Evolutionary conservation across 2,329 filamentous ascomycete species (phyloP).

Genomic region (Phoma sp.): DNA sequence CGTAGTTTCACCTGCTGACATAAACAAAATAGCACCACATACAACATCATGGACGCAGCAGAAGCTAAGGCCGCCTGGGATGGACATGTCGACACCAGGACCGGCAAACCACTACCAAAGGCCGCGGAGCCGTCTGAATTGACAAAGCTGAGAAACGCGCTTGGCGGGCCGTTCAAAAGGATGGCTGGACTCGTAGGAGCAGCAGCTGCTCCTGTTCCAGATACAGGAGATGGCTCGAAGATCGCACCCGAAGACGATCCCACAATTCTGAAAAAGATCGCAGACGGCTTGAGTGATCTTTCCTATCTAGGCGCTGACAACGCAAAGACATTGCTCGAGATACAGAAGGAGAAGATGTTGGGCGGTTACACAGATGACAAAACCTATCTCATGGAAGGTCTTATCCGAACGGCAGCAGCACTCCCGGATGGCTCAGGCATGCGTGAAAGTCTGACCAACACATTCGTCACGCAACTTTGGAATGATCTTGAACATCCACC

Average conservation of each 20-base stretch:
- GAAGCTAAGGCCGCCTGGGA: slow-evolving; percentile 36
- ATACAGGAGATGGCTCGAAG: slow-evolving; percentile 54
- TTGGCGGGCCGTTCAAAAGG: slow-evolving; percentile 39
- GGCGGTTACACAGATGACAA: slow-evolving; percentile 66
- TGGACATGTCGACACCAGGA: slow-evolving; percentile 41
- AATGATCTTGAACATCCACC: slow-evolving; percentile 57
- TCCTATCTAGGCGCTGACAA: slow-evolving; percentile 42
- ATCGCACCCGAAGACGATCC: slow-evolving; percentile 41
- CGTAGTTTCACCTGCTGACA: not conserved
- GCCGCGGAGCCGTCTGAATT: slow-evolving; percentile 42
- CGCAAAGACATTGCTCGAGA: slow-evolving; percentile 46
- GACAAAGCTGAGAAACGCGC: slow-evolving; percentile 36
- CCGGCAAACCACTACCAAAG: slow-evolving; percentile 35
- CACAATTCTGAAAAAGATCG: slow-evolving; percentile 43
- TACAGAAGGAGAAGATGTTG: slow-evolving; percentile 48
- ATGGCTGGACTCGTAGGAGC: slow-evolving; percentile 38
- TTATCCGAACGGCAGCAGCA: slow-evolving; percentile 57
- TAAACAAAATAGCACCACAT: not conserved
- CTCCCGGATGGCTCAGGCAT: slow-evolving; percentile 50
- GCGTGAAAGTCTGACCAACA: slow-evolving; percentile 50
- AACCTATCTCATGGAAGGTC: slow-evolving; percentile 64
- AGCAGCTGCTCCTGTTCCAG: slow-evolving; percentile 38
- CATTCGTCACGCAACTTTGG: slow-evolving; percentile 56
- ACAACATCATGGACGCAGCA: slow-evolving; percentile 21
- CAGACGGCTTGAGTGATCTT: slow-evolving; percentile 41